Base-by-base conservation (phyloP, 2,329 filamentous ascomycete genomes). In the Aspergillus sp. region DNA sequence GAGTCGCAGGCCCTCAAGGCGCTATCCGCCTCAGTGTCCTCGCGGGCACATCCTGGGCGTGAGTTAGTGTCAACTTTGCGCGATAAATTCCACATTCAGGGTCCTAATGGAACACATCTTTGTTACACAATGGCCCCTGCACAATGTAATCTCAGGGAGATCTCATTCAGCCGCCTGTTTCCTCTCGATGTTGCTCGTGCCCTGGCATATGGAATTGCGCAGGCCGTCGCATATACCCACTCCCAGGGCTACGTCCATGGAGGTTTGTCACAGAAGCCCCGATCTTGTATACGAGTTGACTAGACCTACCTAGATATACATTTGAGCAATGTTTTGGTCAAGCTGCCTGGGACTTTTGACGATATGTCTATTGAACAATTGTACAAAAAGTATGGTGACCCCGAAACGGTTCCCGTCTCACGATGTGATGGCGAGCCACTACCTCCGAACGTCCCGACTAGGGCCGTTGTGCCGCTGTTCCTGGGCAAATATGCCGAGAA, bases 311-410 rank as follows among this genome's bases (percentile, higher is more conserved):
- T 63, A 73, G 69, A 73, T 60, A 60, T 75, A n/a, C 70, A 72
- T 60, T 61, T 75, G 3, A 55, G 58, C 31, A 75, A 73, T 12
- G 54, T 71, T 47, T 39, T 73, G 6, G 22, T 65, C 14, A 69
- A 67, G 14, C 60, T 71, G 1, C 67, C 68, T 1, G 65, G 61
- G n/a, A 65, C 45, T 29, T 68, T 74, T 39, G 61, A 72, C 56
- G 9, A 66, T 0, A 66, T 76, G 18, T 74, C 73, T 1, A 62
- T 71, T 7, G 56, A 71, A n/a, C 63, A 76, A 57, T 56, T 77
- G 3, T 69, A 75, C 54, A 58, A 74, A 49, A 58, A 63, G 56
- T 73, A 70, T 46, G 71, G 70, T 9, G 42, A 67, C n/a, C 71
- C 72, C 0, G 64, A 73, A 57, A 68, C 63, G 45, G 60, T 71